phyloP scores from a whole-genome alignment of 2,329 filamentous ascomycete genomes.

The Verticillium tricorpus region DNA sequence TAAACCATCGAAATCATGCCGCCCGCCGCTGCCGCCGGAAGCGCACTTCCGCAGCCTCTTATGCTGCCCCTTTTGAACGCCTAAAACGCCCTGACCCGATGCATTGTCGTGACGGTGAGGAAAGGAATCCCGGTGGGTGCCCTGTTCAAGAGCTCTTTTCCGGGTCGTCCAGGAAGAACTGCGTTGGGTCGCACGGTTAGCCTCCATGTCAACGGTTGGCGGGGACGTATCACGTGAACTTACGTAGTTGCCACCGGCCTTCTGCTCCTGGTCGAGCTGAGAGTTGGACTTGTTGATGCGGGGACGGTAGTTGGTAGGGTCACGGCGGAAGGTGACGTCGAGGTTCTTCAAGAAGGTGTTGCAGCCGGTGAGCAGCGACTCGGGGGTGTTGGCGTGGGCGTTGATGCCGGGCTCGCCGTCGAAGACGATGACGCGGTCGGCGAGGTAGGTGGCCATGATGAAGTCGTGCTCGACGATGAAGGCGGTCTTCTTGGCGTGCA shows the following conservation, averaged over 20 bases:
- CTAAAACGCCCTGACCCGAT: constrained; percentile 44
- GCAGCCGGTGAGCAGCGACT: constrained; percentile 91
- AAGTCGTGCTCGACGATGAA: constrained; percentile 99
- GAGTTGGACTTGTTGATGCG: constrained; percentile 97
- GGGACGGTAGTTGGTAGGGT: constrained; percentile 91
- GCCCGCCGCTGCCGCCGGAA: constrained; percentile 22
- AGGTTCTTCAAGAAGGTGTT: constrained; percentile 95
- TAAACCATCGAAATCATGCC: constrained; percentile 20
- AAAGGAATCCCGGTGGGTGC: constrained; percentile 27
- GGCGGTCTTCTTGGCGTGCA: constrained; percentile 99
- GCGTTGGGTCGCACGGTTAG: constrained; percentile 9
- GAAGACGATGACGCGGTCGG: constrained; percentile 97
- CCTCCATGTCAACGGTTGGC: neutral
- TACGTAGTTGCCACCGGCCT: constrained; percentile 86
- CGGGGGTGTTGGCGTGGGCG: constrained; percentile 81
- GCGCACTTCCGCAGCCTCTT: constrained; percentile 21
- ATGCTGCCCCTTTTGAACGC: constrained; percentile 41
- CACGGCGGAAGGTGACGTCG: constrained; percentile 96
- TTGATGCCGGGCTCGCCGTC: constrained; percentile 89
- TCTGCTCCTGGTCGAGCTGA: constrained; percentile 97
- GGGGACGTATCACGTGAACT: constrained; percentile 29
- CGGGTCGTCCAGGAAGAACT: constrained; percentile 92
- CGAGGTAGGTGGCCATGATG: constrained; percentile 78
- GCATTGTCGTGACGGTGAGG: constrained; percentile 26
- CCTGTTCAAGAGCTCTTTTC: constrained; percentile 58